A percentile compares a stretch with the other conserved stretches of the same genome.
Conservation (phyloP, 495 filamentous ascomycete species). For the Penicillium diatomitis region DNA sequence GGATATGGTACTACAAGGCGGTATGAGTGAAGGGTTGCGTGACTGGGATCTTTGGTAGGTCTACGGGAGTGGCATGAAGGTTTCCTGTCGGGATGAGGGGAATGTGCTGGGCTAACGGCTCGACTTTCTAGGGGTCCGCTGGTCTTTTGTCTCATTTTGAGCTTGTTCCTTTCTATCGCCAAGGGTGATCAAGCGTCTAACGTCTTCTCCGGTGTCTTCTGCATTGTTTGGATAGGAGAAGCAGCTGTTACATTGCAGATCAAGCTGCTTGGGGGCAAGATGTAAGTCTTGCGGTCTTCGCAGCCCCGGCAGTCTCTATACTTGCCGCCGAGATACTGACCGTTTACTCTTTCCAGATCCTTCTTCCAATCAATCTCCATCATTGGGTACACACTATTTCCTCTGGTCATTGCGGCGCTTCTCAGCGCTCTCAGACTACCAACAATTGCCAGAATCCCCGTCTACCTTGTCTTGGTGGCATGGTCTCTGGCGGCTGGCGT, state of each 20-base stretch:
- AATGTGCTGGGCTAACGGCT: not conserved
- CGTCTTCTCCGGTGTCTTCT: slow-evolving; percentile 94
- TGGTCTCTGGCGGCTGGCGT: slow-evolving; percentile 95
- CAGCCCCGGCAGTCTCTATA: not conserved
- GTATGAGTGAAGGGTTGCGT: slow-evolving; percentile 77
- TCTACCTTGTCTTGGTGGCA: slow-evolving; percentile 76
- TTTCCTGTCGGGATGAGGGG: not conserved
- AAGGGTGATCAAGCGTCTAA: slow-evolving; percentile 66
- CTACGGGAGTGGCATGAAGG: too few species aligned
- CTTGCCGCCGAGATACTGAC: slow-evolving; percentile 11
- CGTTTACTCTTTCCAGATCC: slow-evolving; percentile 48
- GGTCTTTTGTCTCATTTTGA: slow-evolving; percentile 82
- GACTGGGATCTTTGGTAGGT: slow-evolving; percentile 93
- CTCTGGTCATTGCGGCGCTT: slow-evolving; percentile 87
- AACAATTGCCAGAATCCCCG: slow-evolving; percentile 72
- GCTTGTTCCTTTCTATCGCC: slow-evolving; percentile 74
- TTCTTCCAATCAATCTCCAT: slow-evolving; percentile 97
- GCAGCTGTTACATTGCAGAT: slow-evolving; percentile 98
- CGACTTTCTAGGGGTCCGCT: slow-evolving; percentile 59
- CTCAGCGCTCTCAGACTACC: slow-evolving; percentile 74
- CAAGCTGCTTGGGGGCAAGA: slow-evolving; percentile 92
- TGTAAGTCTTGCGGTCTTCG: slow-evolving; percentile 51
- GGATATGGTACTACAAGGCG: slow-evolving; percentile 61
- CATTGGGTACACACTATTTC: slow-evolving; percentile 97
- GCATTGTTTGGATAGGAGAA: slow-evolving; percentile 93